Evolutionary conservation across 305 asterid species (phyloP).

Genomic region (Nicotiana rustica): DNA sequence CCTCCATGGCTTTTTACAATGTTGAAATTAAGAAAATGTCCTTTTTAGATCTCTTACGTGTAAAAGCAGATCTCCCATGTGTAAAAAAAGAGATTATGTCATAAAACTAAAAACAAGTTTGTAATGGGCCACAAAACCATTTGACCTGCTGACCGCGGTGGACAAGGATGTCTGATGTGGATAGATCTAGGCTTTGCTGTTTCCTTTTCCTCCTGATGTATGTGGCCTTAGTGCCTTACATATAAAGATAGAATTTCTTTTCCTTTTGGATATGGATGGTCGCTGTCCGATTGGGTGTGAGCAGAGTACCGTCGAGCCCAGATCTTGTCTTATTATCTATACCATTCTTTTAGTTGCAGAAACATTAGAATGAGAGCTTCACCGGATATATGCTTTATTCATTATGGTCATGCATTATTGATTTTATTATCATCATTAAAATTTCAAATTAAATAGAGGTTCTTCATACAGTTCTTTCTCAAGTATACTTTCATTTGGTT

Average conservation of each 20-base stretch:
- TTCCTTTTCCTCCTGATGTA: background rate
- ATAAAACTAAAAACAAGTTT: no score
- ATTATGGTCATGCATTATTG: background rate
- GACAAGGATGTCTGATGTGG: slow-evolving; percentile 21
- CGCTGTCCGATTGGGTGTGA: background rate
- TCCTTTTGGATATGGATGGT: background rate
- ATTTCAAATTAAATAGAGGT: background rate
- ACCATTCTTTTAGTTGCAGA: background rate
- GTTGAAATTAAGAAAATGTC: no score
- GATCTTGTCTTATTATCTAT: background rate
- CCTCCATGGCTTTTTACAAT: no score
- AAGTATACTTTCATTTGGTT: background rate
- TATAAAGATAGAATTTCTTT: background rate
- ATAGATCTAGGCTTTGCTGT: slow-evolving; percentile 9
- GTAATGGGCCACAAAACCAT: no score
- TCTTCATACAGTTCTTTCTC: slow-evolving; percentile 11
- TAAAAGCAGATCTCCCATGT: no score
- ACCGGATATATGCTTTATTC: background rate
- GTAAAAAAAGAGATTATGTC: no score
- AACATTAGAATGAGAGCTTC: background rate
- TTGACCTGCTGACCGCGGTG: background rate
- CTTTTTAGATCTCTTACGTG: no score
- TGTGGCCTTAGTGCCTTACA: background rate
- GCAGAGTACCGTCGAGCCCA: slow-evolving; percentile 1
- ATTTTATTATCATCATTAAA: background rate